Evolutionary conservation across 768 basidiomycete genomes (phyloP).

Genomic region (Mrakia blollopis): DNA sequence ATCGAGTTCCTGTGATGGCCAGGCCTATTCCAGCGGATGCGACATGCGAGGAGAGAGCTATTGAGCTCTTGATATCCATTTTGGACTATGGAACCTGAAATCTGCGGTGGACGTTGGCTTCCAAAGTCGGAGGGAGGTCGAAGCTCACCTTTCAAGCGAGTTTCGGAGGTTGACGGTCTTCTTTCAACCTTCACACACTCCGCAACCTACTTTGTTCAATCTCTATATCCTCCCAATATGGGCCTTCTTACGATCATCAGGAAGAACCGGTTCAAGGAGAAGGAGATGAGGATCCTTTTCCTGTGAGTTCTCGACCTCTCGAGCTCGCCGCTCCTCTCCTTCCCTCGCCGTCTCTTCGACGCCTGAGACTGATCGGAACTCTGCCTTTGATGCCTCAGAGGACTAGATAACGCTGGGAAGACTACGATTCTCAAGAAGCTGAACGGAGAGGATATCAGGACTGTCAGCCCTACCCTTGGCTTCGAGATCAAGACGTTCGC

Average conservation of each 20-base stretch:
- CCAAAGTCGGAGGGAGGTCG: background rate
- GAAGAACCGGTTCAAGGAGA: slow-evolving; percentile 91
- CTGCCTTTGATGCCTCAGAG: slow-evolving; percentile 51
- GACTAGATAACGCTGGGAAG: slow-evolving; percentile 97
- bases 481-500: slow-evolving; percentile 98
- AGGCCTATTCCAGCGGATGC: slow-evolving; percentile 5
- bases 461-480: slow-evolving; percentile 86
- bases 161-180: background rate
- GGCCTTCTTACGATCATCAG: slow-evolving; percentile 94
- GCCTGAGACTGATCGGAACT: background rate
- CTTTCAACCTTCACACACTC: background rate
- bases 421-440: slow-evolving; percentile 95
- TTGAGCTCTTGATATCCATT: slow-evolving; percentile 8
- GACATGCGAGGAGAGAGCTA: slow-evolving; percentile 10
- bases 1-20: slow-evolving; percentile 61
- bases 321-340: background rate
- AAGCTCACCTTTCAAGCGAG: background rate
- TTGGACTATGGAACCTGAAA: background rate
- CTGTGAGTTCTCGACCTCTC: slow-evolving; percentile 41
- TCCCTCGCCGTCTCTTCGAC: background rate
- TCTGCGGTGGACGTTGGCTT: background rate
- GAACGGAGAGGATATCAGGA: slow-evolving; percentile 82
- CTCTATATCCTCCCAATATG: slow-evolving; percentile 50
- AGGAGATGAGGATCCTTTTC: slow-evolving; percentile 93
- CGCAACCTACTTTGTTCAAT: background rate